Percentiles rank a stretch among this genome's conserved stretches.
These are phyloP conservation scores for Zygosaccharomyces kombuchaensis DNA, from an alignment of 805 yeast genomes.

Conservation along the genomic window DNA sequence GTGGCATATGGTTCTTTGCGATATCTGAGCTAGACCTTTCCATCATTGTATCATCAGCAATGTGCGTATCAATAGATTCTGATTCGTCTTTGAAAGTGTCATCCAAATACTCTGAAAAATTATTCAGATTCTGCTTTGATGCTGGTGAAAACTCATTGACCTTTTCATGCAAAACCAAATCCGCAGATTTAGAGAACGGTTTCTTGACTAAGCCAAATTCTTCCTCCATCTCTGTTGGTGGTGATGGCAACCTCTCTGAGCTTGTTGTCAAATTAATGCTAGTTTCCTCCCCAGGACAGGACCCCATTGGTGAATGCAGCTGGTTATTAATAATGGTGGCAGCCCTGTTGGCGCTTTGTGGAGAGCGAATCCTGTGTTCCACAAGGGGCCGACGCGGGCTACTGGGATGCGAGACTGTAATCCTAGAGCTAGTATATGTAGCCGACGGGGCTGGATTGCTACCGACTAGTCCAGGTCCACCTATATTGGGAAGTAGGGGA, in stretches of 20 bases:
- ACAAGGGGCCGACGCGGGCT: constrained; percentile 12
- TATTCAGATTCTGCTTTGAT: constrained; percentile 26
- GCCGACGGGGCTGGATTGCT: constrained; percentile 35
- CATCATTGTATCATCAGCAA: constrained; percentile 1
- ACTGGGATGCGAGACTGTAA: constrained; percentile 32
- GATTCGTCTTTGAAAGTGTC: constrained; percentile 22
- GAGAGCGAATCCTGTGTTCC: constrained; percentile 19
- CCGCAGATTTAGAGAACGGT: constrained; percentile 2
- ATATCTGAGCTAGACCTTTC: not conserved
- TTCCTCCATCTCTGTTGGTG: constrained; percentile 6
- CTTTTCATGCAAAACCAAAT: constrained; percentile 1
- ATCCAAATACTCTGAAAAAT: constrained; percentile 27
- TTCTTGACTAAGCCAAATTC: constrained; percentile 6
- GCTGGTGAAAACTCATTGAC: constrained; percentile 30
- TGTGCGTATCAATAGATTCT: constrained; percentile 1
- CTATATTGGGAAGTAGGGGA: constrained; percentile 2
- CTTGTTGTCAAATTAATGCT: constrained; percentile 1
- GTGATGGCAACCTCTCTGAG: constrained; percentile 2
- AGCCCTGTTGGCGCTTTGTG: constrained; percentile 30
- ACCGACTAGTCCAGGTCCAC: constrained; percentile 9
- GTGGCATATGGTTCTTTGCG: constrained; percentile 2
- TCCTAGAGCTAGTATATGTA: constrained; percentile 36
- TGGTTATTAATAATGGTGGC: constrained; percentile 33
- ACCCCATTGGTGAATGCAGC: constrained; percentile 32
- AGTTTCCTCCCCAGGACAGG: constrained; percentile 6